Conservation (phyloP, 208 protist species). For the Leishmania mexicana region DNA sequence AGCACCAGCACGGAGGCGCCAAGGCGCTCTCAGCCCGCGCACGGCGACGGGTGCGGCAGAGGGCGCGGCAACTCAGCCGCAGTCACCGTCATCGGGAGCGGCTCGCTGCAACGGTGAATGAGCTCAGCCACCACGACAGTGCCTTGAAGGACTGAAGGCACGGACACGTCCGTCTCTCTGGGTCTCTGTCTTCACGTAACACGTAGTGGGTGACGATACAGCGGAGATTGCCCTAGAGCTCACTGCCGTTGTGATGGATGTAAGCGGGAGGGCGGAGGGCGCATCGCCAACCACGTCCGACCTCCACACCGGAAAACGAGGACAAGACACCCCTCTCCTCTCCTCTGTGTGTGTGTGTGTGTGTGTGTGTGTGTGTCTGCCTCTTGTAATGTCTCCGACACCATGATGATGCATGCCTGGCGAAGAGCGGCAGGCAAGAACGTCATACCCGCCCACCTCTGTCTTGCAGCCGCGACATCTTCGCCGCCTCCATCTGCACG, state of each 20-base stretch:
- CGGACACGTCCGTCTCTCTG: neutral
- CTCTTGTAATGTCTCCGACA: neutral
- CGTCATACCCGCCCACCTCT: neutral
- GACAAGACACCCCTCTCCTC: neutral
- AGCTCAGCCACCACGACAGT: slow-evolving; percentile 42
- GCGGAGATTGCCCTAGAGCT: neutral
- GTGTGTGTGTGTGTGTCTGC: neutral
- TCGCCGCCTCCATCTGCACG: neutral
- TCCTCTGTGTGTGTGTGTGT: neutral
- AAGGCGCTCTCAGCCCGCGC: slow-evolving; percentile 7
- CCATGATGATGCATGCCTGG: neutral
- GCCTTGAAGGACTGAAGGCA: slow-evolving; percentile 44
- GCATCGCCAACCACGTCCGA: neutral
- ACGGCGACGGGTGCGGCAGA: slow-evolving; percentile 18
- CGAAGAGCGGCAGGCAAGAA: neutral
- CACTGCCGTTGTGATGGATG: neutral
- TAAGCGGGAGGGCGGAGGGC: neutral
- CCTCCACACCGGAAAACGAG: neutral
- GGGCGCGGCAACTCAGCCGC: slow-evolving; percentile 22
- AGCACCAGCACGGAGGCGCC: neutral
- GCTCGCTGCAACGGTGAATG: slow-evolving; percentile 33
- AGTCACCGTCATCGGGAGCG: slow-evolving; percentile 37
- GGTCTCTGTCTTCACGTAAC: neutral
- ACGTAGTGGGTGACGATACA: neutral
- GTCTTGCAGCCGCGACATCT: neutral